phyloP scores from a whole-genome alignment of 106 monocot species.

The Dioscorea alata region DNA sequence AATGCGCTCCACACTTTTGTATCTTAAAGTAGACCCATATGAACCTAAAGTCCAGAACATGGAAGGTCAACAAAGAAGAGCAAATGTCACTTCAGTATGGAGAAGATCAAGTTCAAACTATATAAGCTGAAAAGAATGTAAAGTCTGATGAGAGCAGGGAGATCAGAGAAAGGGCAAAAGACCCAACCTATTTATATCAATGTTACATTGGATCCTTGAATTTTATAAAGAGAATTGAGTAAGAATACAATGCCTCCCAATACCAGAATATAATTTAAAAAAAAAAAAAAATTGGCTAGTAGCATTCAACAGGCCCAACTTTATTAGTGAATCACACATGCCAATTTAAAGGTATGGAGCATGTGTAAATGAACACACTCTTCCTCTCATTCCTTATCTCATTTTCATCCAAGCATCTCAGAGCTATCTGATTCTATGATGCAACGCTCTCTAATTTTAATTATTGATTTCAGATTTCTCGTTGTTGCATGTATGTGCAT shows the following conservation, averaged over 20 bases:
- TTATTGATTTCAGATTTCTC: too few species aligned
- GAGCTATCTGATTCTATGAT: too few species aligned
- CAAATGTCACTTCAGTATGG: not conserved
- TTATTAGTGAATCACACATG: too few species aligned
- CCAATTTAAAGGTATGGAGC: too few species aligned
- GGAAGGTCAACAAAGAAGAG: not conserved
- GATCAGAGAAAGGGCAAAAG: not conserved
- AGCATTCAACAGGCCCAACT: too few species aligned
- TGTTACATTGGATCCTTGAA: not conserved
- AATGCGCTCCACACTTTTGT: constrained; percentile 42
- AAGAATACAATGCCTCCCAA: not conserved
- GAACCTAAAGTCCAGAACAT: constrained; percentile 21
- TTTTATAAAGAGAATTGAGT: not conserved
- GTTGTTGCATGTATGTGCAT: too few species aligned
- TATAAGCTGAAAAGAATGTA: not conserved
- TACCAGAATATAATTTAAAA: too few species aligned
- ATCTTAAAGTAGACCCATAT: constrained; percentile 46
- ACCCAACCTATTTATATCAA: not conserved
- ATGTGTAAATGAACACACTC: too few species aligned
- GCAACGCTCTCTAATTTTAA: too few species aligned
- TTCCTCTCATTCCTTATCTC: too few species aligned
- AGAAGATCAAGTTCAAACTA: not conserved
- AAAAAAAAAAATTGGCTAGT: too few species aligned
- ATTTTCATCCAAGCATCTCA: too few species aligned
- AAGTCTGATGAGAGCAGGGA: not conserved